phyloP scores from a whole-genome alignment of 163 green algal genomes.

The Scenedesmus sp. region DNA sequence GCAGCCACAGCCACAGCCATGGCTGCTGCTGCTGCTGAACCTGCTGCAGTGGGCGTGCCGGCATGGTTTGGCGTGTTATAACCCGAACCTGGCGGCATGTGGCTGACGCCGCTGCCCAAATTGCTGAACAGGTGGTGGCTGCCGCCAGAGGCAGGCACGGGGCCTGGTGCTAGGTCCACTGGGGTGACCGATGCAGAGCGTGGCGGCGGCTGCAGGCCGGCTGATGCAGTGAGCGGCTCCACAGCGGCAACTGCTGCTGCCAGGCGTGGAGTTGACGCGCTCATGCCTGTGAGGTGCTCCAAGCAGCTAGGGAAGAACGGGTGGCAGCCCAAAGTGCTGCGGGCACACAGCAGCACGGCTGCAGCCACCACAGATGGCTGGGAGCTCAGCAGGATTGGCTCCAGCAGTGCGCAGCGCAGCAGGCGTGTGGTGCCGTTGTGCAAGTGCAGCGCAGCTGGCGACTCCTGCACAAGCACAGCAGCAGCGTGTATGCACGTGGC shows the following conservation, averaged over 20 bases:
- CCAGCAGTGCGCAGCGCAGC: slow-evolving; percentile 48
- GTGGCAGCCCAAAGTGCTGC: slow-evolving; percentile 70
- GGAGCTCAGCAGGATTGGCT: slow-evolving; percentile 80
- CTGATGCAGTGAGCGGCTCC: slow-evolving; percentile 32
- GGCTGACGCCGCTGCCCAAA: neutral
- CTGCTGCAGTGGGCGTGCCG: slow-evolving; percentile 29
- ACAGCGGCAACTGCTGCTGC: slow-evolving; percentile 30
- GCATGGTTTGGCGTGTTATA: slow-evolving; percentile 36
- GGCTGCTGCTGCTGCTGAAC: neutral
- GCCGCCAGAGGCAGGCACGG: neutral
- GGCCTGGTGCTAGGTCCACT: neutral
- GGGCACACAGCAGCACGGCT: slow-evolving; percentile 77
- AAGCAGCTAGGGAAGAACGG: slow-evolving; percentile 74
- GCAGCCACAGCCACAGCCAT: no score
- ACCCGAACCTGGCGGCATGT: neutral
- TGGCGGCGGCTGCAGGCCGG: slow-evolving; percentile 21
- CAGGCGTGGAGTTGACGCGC: neutral
- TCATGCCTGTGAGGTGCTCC: slow-evolving; percentile 70
- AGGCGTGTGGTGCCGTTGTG: slow-evolving; percentile 25
- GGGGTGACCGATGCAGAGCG: neutral
- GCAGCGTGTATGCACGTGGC: no score
- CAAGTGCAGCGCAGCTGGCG: slow-evolving; percentile 2
- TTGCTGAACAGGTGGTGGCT: slow-evolving; percentile 6
- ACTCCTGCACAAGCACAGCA: slow-evolving; percentile 10
- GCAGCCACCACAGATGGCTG: slow-evolving; percentile 80